Evolutionary conservation across 805 yeast genomes (phyloP), one percentile per base, ranked within the genome.

Genomic region (Ogataea angusta): DNA sequence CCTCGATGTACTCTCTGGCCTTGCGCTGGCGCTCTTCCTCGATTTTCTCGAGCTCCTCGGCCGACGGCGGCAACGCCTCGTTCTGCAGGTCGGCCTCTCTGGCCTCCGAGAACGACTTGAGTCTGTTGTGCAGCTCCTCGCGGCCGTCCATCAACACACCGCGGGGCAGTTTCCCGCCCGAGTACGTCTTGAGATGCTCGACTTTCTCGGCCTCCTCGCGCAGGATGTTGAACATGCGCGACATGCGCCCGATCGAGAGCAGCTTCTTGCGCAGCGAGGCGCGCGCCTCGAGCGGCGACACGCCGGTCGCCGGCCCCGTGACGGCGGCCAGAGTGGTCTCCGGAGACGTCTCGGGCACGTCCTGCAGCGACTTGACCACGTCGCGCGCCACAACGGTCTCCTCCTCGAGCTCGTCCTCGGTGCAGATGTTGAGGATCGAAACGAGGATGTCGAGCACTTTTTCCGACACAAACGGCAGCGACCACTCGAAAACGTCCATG

Each of bases 401-500:
- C 53, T 84, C 90, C 38, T 78, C 87, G 44, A 90, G 73, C 62
- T 91, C 97, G 57, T 90, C 95, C 56, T 88, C 95, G 1, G 96
- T 85, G 66, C 97, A 90, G 41, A 91, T 86, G 63, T 91, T 91
- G 59, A 91, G 72, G 28, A 91, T 82, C 0, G 95, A 78, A 14
- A 88, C 84, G 56, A 91, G 71, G 83, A 91, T 90, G 58, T 91
- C 98, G 10, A 95, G 81, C 43, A 90, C 85, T 59, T 91, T 91
- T 60, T 90, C 96, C 22, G 96, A 96, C 16, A 91, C 97, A 68
- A 91, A 91, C 5, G 98, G 99, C 46, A 91, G 67, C 1, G 96
- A 86, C 98, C 98, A 91, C 16, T 95, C 84, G 62, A 91, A 91
- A 4, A 89, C 96, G 62, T 91, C 96, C 96, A 89, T 91, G 53